These are phyloP conservation scores for Penicillium flavigenum DNA, from an alignment of 495 filamentous ascomycete genomes.

Conservation along the genomic window DNA sequence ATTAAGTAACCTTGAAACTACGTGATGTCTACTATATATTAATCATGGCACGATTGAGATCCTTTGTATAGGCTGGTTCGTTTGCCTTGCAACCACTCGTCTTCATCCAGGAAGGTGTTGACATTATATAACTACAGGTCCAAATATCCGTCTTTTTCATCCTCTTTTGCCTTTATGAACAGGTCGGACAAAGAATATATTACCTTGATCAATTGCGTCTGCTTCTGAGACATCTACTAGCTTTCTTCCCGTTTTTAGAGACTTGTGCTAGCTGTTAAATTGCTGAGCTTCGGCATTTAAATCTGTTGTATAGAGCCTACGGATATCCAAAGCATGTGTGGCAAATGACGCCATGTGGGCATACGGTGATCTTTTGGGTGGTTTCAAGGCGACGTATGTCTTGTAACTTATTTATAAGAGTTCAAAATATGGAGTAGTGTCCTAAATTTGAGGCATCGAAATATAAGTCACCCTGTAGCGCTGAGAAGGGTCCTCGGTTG, in stretches of 20 bases:
- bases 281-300: not conserved
- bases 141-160: too few species aligned
- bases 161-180: too few species aligned
- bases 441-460: not conserved
- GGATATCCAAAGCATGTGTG: not conserved
- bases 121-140: too few species aligned
- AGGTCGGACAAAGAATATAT: too few species aligned
- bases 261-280: not conserved
- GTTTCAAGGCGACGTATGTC: not conserved
- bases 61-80: too few species aligned
- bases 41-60: too few species aligned
- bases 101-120: too few species aligned
- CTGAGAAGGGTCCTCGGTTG: not conserved
- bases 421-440: too few species aligned
- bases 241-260: not conserved
- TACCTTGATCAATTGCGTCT: not conserved
- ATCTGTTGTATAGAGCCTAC: not conserved
- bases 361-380: not conserved
- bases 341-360: too few species aligned
- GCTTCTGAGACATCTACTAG: not conserved
- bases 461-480: not conserved
- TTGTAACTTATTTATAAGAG: not conserved
- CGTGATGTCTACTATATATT: too few species aligned
- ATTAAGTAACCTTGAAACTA: too few species aligned
- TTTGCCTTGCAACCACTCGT: too few species aligned